Evolutionary conservation across 148 eudicot genomes (phyloP).

Genomic region (Mesembryanthemum crystallinum): DNA sequence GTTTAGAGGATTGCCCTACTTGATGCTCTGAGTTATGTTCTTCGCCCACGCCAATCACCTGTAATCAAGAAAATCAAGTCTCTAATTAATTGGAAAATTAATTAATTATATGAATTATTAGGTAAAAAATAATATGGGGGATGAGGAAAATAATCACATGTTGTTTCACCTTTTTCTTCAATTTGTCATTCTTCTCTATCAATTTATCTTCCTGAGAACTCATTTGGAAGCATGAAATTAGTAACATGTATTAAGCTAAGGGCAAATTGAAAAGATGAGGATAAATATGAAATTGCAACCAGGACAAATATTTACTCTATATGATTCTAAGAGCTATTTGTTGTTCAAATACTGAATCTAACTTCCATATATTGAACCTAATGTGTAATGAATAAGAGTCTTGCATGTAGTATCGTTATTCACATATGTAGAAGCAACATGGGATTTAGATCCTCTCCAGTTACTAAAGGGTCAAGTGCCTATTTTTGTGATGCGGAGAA

Average conservation of each 20-base stretch:
- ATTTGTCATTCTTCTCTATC: slow-evolving; percentile 13
- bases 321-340: too few species aligned
- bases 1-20: neutral
- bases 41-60: slow-evolving; percentile 7
- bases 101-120: neutral
- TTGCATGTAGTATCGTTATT: too few species aligned
- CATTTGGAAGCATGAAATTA: neutral
- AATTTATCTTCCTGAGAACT: slow-evolving; percentile 18
- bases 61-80: neutral
- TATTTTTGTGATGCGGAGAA: too few species aligned
- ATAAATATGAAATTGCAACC: too few species aligned
- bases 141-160: neutral
- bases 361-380: too few species aligned
- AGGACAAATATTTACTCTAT: too few species aligned
- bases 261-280: too few species aligned
- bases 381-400: too few species aligned
- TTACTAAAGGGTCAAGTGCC: too few species aligned
- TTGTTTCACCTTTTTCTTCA: slow-evolving; percentile 15
- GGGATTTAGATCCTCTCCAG: too few species aligned
- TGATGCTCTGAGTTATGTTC: slow-evolving; percentile 11
- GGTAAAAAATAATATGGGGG: neutral
- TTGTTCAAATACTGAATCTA: too few species aligned
- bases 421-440: too few species aligned
- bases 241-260: neutral
- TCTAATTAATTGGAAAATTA: neutral